Evolutionary conservation across 2,329 filamentous ascomycete species (phyloP).

Genomic region (Colletotrichum zoysiae): DNA sequence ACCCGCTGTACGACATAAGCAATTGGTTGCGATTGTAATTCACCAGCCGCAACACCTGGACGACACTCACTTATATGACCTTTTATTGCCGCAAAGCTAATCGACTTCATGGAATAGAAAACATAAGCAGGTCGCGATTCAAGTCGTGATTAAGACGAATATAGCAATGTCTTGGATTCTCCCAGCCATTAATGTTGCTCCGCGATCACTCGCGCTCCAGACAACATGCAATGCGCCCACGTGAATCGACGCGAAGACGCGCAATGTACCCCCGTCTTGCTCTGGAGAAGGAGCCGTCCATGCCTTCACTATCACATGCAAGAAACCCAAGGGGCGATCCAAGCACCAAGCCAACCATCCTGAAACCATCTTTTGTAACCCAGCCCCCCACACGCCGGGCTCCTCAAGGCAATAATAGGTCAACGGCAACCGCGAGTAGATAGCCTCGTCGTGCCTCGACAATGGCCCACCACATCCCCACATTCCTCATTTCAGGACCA

Average conservation of each 20-base stretch:
- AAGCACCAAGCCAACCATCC: conserved; percentile 31
- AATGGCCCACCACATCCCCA: conserved; percentile 30
- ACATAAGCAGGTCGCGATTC: not conserved
- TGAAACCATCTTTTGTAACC: conserved; percentile 27
- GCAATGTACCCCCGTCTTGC: conserved; percentile 1
- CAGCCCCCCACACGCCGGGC: not conserved
- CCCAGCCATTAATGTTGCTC: not conserved
- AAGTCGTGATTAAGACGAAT: not conserved
- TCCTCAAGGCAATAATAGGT: conserved; percentile 17
- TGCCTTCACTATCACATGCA: conserved; percentile 26
- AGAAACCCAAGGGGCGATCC: conserved; percentile 3
- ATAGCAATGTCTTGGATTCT: not conserved
- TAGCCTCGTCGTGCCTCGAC: conserved; percentile 36
- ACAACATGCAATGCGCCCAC: not conserved
- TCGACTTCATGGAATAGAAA: not conserved
- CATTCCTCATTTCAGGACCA: conserved; percentile 32
- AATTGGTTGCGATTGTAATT: not conserved
- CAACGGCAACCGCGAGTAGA: conserved; percentile 20
- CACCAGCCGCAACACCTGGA: not conserved
- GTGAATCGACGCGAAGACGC: not conserved
- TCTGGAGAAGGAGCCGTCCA: not conserved
- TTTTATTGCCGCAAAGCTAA: not conserved
- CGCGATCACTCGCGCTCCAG: not conserved
- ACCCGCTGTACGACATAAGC: not conserved
- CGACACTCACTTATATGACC: not conserved